phyloP scores from a whole-genome alignment of 345 rosid species.

The Physaria fendleri region DNA sequence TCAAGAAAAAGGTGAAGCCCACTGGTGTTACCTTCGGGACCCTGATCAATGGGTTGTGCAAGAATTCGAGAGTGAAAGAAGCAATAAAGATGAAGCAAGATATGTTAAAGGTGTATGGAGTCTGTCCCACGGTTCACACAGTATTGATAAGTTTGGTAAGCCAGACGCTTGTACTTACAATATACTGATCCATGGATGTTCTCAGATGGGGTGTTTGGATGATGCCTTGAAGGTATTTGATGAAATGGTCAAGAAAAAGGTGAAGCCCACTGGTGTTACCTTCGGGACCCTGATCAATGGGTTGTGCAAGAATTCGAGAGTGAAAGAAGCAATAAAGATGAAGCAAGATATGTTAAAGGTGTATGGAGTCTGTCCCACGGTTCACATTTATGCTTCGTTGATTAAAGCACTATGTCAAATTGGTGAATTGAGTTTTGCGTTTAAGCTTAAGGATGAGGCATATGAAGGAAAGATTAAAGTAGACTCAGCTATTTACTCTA shows the following conservation, averaged over 20 bases:
- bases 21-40: constrained; percentile 50
- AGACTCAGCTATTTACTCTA: constrained; percentile 51
- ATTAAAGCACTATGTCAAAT: constrained; percentile 45
- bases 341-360: constrained; percentile 50
- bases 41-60: constrained; percentile 48
- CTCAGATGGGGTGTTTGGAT: constrained; percentile 34
- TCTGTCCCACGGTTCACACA: constrained; percentile 33
- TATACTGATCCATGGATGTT: constrained; percentile 45
- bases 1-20: constrained; percentile 44
- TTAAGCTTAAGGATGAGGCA: constrained; percentile 66
- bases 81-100: constrained; percentile 61
- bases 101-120: constrained; percentile 40
- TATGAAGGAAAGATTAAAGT: constrained; percentile 29
- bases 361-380: constrained; percentile 38
- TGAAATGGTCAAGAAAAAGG: constrained; percentile 52
- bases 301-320: constrained; percentile 40
- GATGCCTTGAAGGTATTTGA: constrained; percentile 51
- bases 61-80: constrained; percentile 43
- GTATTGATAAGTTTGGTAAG: constrained; percentile 25
- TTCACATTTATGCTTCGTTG: constrained; percentile 40
- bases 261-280: constrained; percentile 45
- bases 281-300: constrained; percentile 54
- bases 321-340: constrained; percentile 62
- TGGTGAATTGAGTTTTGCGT: constrained; percentile 47
- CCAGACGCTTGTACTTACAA: constrained; percentile 79